Percentiles rank a stretch among this genome's conserved stretches.
These are phyloP conservation scores for Cladorrhinum sp. DNA, from an alignment of 2,329 filamentous ascomycete genomes.

Conservation along the genomic window DNA sequence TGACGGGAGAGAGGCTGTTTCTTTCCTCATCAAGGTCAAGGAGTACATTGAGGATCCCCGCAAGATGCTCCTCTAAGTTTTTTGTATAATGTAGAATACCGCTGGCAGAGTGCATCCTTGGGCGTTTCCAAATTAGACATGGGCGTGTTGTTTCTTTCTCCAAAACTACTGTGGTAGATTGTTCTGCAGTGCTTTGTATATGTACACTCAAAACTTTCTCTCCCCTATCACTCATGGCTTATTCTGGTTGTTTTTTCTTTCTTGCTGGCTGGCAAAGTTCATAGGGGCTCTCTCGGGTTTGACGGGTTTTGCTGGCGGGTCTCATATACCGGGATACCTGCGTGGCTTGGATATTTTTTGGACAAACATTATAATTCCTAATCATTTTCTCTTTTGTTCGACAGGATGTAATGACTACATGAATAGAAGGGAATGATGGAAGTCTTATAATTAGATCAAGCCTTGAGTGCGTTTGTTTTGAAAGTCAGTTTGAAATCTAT, in stretches of 20 bases:
- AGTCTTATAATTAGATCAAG: too few species aligned
- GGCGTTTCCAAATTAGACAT: slow-evolving; percentile 17
- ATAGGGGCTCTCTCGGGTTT: background rate
- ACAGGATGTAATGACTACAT: background rate
- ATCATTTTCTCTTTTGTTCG: background rate
- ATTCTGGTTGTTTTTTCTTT: background rate
- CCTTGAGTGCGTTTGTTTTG: too few species aligned
- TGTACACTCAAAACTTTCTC: background rate
- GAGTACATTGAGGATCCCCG: slow-evolving; percentile 95
- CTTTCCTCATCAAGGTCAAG: slow-evolving; percentile 96
- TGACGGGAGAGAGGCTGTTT: slow-evolving; percentile 91
- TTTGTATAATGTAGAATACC: slow-evolving; percentile 14
- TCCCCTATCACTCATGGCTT: background rate
- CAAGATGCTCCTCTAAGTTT: slow-evolving; percentile 71
- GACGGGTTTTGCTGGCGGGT: background rate
- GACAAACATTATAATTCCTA: background rate
- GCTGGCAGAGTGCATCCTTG: slow-evolving; percentile 16
- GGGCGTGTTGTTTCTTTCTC: background rate
- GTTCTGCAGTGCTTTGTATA: background rate
- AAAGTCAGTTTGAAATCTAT: too few species aligned
- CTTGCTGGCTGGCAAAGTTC: background rate
- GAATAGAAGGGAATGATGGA: background rate
- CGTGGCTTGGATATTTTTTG: background rate
- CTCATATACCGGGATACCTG: background rate
- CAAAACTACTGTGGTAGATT: background rate